phyloP scores from a whole-genome alignment of 306 rosid species.

The Quercus bicolor region DNA sequence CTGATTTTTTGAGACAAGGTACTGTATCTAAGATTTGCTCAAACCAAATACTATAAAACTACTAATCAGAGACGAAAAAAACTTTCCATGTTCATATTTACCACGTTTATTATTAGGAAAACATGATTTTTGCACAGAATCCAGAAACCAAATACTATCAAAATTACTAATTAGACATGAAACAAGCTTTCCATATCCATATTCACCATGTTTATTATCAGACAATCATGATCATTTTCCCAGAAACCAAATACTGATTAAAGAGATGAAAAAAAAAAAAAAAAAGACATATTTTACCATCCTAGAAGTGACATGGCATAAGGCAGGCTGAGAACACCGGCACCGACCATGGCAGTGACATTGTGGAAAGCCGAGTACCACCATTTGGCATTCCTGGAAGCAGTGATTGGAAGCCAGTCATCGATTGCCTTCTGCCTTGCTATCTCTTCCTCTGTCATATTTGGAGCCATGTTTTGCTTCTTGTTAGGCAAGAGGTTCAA shows the following conservation, averaged over 20 bases:
- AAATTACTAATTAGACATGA: not conserved
- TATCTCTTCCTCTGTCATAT: not conserved
- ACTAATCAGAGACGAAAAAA: no score
- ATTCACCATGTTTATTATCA: no score
- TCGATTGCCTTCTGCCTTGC: constrained; percentile 32
- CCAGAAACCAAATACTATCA: not conserved
- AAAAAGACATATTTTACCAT: constrained; percentile 37
- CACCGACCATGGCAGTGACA: constrained; percentile 95
- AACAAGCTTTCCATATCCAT: no score
- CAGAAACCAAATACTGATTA: no score
- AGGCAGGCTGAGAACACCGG: constrained; percentile 90
- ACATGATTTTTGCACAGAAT: not conserved
- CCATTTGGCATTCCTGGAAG: constrained; percentile 84
- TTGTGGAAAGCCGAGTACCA: constrained; percentile 92
- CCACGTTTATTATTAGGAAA: not conserved
- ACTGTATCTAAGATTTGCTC: no score
- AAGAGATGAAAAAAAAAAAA: not conserved
- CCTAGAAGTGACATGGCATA: constrained; percentile 78
- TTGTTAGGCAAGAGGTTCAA: not conserved
- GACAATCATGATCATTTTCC: no score
- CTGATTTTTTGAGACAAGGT: no score
- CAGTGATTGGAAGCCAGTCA: constrained; percentile 85
- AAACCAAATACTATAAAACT: no score
- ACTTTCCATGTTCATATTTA: not conserved
- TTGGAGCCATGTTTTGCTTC: constrained; percentile 9